These are phyloP conservation scores for Leucocoprinus leucothites DNA, from an alignment of 768 basidiomycete genomes.

Conservation along the genomic window DNA sequence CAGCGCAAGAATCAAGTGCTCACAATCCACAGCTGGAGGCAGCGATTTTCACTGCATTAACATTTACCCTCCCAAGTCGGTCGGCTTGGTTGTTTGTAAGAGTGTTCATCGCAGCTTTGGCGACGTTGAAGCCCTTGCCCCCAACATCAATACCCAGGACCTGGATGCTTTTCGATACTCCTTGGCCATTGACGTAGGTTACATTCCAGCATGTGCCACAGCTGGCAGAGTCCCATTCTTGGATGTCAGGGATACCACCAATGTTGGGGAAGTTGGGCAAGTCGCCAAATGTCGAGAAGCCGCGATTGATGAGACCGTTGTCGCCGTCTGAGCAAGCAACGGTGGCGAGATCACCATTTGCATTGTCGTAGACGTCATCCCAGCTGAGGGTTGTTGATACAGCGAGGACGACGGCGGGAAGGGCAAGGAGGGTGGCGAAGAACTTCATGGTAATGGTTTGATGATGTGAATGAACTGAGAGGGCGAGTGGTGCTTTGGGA, in stretches of 20 bases:
- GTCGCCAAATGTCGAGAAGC: conserved; percentile 46
- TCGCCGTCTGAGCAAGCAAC: conserved; percentile 48
- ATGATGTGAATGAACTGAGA: neutral
- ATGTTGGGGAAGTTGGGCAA: conserved; percentile 61
- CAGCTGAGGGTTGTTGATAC: conserved; percentile 26
- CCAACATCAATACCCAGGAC: conserved; percentile 54
- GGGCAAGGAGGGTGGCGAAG: conserved; percentile 20
- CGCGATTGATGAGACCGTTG: conserved; percentile 45
- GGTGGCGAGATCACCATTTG: conserved; percentile 31
- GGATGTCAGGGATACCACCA: conserved; percentile 50
- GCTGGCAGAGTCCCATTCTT: conserved; percentile 44
- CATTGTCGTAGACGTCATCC: conserved; percentile 53
- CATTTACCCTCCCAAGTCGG: conserved; percentile 45
- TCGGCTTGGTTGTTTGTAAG: conserved; percentile 47
- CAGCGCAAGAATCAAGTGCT: neutral
- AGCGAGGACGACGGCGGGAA: conserved; percentile 12
- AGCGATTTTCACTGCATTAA: conserved; percentile 39
- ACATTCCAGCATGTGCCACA: conserved; percentile 65
- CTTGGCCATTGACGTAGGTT: conserved; percentile 36
- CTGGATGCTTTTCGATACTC: conserved; percentile 35
- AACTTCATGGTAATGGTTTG: conserved; percentile 29
- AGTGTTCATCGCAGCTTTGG: conserved; percentile 49
- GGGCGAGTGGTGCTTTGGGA: neutral
- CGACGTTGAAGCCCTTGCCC: conserved; percentile 43
- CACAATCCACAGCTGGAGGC: conserved; percentile 49